Evolutionary conservation across 176 grass and related monocot species (phyloP), one percentile per base, ranked within the genome.

Genomic region (Microstegium vimineum): DNA sequence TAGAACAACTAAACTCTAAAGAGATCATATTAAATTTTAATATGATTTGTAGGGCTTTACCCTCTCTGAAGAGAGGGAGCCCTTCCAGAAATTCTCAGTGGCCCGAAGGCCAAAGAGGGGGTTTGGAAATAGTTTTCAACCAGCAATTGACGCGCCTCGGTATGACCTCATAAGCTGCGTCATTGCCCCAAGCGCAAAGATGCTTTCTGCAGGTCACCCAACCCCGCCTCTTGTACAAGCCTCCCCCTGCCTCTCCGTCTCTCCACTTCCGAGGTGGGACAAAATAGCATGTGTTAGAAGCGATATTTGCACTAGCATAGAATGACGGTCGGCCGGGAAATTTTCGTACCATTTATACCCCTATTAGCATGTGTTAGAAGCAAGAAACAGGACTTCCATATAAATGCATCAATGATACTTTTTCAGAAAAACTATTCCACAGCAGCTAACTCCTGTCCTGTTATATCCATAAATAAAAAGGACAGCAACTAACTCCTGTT

Each of bases 151-250:
- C 86, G 90, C 90, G 90, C 89, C 85, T 91, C 85, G 85, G 85
- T 87, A 81, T 85, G 0, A 87, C 89, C 90, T 92, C 87, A 92
- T 87, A 84, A 92, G 90, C 87, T 92, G 83, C 90, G 87, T 92
- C 87, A 92, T 89, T 89, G 90, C 90, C 90, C 86, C 86, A 92
- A 92, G 90, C 90, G 87, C 90, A 92, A 92, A 92, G 90, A 92
- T 92, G 17, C 2, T 2, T 80, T 36, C 1, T 0, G 5, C 5
- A 2, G 13, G 1, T 3, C 6, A 12, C 6, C 3, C 10, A 12
- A 3, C 4, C 30, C 63, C 42, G 52, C 1, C 0, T 80, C 37
- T 69, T 80, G 36, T 80, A 11, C 2, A 0, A 6, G 49, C 49
- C 49, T 54, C 18, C 49, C 5, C 18, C 2, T 54, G 49, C 6